Evolutionary conservation across 768 basidiomycete species (phyloP).

Genomic region (Crucibulum laeve): DNA sequence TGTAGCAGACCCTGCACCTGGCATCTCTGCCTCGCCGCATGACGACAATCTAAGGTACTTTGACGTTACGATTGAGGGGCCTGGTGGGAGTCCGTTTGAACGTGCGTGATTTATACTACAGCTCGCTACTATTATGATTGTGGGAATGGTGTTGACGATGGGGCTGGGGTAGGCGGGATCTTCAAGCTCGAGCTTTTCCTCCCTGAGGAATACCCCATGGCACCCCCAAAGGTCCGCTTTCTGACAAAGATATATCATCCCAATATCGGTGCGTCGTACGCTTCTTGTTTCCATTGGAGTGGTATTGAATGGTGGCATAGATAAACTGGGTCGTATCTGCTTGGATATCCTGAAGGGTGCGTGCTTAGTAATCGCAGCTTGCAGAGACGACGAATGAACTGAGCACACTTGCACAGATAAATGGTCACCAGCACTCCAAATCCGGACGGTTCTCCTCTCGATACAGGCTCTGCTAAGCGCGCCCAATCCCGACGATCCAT

Average conservation of each 20-base stretch:
- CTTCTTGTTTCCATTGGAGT: background rate
- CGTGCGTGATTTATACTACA: slow-evolving; percentile 34
- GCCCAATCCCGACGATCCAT: slow-evolving; percentile 94
- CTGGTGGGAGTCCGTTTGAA: slow-evolving; percentile 89
- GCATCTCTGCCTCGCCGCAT: slow-evolving; percentile 92
- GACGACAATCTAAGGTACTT: slow-evolving; percentile 98
- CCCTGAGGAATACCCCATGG: slow-evolving; percentile 99
- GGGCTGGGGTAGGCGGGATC: background rate
- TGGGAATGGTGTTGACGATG: background rate
- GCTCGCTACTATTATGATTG: slow-evolving; percentile 8
- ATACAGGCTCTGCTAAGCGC: slow-evolving; percentile 95
- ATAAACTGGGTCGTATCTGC: slow-evolving; percentile 98
- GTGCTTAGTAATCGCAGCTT: slow-evolving; percentile 11
- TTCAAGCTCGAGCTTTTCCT: slow-evolving; percentile 91
- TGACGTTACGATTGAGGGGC: slow-evolving; percentile 95
- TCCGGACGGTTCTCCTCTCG: slow-evolving; percentile 94
- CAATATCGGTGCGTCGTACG: slow-evolving; percentile 82
- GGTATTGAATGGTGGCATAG: slow-evolving; percentile 33
- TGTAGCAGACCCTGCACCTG: slow-evolving; percentile 93
- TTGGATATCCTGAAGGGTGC: slow-evolving; percentile 95
- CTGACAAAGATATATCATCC: slow-evolving; percentile 99
- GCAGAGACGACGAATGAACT: background rate
- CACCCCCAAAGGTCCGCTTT: slow-evolving; percentile 96
- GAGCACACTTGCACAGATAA: slow-evolving; percentile 84
- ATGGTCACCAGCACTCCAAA: slow-evolving; percentile 99